A percentile compares a stretch with the other conserved stretches of the same genome.
phyloP scores from a whole-genome alignment of 2,329 filamentous ascomycete genomes.

The Diaporthe destruens region DNA sequence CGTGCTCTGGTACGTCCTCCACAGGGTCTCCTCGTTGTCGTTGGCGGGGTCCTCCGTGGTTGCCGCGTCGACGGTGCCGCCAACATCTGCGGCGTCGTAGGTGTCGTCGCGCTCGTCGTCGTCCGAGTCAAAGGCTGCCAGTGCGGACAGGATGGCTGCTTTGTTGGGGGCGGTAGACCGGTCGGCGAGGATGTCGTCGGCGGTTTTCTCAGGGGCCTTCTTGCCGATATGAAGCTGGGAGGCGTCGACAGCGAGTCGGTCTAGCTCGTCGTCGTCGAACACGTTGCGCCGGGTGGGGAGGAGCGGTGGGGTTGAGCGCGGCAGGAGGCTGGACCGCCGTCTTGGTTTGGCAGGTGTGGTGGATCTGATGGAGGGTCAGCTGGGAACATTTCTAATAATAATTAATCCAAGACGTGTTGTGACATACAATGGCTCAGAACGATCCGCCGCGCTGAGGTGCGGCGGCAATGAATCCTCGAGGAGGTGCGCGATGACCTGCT shows the following conservation, averaged over 20 bases:
- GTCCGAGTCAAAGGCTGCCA: slow-evolving; percentile 90
- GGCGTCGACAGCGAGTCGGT: slow-evolving; percentile 74
- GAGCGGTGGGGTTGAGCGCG: slow-evolving; percentile 69
- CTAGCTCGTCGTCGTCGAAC: slow-evolving; percentile 85
- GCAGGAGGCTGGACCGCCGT: slow-evolving; percentile 59
- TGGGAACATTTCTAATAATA: slow-evolving; percentile 39
- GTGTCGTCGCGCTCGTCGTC: slow-evolving; percentile 98
- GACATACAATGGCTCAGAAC: slow-evolving; percentile 72
- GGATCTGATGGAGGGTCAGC: slow-evolving; percentile 46
- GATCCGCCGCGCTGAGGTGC: slow-evolving; percentile 74
- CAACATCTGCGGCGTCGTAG: slow-evolving; percentile 92
- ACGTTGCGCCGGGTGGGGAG: slow-evolving; percentile 76
- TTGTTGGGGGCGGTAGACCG: slow-evolving; percentile 77
- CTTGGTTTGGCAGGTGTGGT: slow-evolving; percentile 44
- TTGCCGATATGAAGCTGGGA: slow-evolving; percentile 85
- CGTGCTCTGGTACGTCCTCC: slow-evolving; percentile 75
- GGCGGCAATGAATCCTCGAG: slow-evolving; percentile 81
- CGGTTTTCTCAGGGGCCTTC: slow-evolving; percentile 70
- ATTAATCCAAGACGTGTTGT: slow-evolving; percentile 10
- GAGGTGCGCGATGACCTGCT: slow-evolving; percentile 84
- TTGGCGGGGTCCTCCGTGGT: slow-evolving; percentile 55
- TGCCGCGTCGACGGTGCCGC: slow-evolving; percentile 82
- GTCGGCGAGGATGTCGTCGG: slow-evolving; percentile 79
- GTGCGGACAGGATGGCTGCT: slow-evolving; percentile 87
- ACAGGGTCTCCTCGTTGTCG: slow-evolving; percentile 78